phyloP scores from a whole-genome alignment of 2,329 filamentous ascomycete species.

The Colletotrichum sp. region DNA sequence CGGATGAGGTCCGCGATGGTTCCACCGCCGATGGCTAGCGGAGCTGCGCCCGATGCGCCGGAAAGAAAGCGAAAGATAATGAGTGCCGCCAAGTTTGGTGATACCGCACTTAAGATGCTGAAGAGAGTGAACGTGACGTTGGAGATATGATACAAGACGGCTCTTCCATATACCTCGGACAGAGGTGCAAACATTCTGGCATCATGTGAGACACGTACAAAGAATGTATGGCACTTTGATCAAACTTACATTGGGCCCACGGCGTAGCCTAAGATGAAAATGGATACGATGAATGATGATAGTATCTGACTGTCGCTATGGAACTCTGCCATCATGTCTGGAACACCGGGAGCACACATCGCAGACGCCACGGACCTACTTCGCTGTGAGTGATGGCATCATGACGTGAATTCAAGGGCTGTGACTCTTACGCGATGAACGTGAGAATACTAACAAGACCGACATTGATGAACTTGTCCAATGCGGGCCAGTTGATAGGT shows the following conservation, averaged over 20 bases:
- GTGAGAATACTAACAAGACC: slow-evolving; percentile 41
- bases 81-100: slow-evolving; percentile 43
- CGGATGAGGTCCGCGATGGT: slow-evolving; percentile 69
- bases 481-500: slow-evolving; percentile 40
- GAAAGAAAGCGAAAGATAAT: slow-evolving; percentile 50
- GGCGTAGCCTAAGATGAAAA: slow-evolving; percentile 69
- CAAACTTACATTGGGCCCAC: slow-evolving; percentile 51
- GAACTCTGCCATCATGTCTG: slow-evolving; percentile 56
- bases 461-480: neutral
- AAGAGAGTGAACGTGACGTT: slow-evolving; percentile 48
- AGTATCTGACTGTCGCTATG: slow-evolving; percentile 46
- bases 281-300: slow-evolving; percentile 58
- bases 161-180: slow-evolving; percentile 65
- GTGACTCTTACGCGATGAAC: slow-evolving; percentile 41
- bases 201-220: neutral
- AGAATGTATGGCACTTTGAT: neutral
- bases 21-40: slow-evolving; percentile 58
- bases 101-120: slow-evolving; percentile 31
- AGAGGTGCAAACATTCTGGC: slow-evolving; percentile 57
- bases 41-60: neutral
- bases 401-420: slow-evolving; percentile 12
- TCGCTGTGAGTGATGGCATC: neutral
- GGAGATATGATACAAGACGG: slow-evolving; percentile 51
- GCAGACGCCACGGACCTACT: slow-evolving; percentile 37
- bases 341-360: slow-evolving; percentile 61